phyloP scores from a whole-genome alignment of 169 alveolate genomes.

The Condylostoma magnum region DNA sequence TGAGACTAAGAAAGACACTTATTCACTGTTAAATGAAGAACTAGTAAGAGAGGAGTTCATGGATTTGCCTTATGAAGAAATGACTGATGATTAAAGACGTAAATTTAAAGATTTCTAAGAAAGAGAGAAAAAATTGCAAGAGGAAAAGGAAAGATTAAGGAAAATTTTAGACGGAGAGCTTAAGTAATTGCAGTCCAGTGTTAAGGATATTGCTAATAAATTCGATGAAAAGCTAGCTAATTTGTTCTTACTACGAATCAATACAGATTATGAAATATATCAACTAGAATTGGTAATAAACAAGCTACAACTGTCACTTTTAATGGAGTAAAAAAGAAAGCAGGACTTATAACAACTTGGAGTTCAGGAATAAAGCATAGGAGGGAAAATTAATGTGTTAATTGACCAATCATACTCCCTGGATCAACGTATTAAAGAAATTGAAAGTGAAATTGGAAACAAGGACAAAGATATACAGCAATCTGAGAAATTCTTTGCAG shows the following conservation, averaged over 20 bases:
- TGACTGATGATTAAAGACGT: slow-evolving; percentile 82
- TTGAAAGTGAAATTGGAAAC: not conserved
- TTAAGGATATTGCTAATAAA: slow-evolving; percentile 67
- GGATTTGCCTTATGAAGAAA: slow-evolving; percentile 73
- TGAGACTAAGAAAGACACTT: slow-evolving; percentile 69
- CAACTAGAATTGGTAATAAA: slow-evolving; percentile 56
- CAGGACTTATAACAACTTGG: not conserved
- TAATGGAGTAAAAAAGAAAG: slow-evolving; percentile 5
- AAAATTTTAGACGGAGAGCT: slow-evolving; percentile 81
- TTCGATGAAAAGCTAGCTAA: slow-evolving; percentile 76
- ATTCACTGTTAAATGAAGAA: slow-evolving; percentile 52
- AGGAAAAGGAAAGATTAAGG: slow-evolving; percentile 82
- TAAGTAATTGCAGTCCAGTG: slow-evolving; percentile 75
- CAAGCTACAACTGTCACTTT: not conserved
- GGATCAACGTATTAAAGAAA: not conserved
- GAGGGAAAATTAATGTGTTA: not conserved
- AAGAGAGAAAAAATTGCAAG: slow-evolving; percentile 73
- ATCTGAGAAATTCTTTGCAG: not conserved
- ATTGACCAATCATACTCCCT: not conserved
- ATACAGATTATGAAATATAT: slow-evolving; percentile 72
- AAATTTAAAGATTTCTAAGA: slow-evolving; percentile 77
- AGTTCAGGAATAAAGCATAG: not conserved
- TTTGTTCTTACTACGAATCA: slow-evolving; percentile 76
- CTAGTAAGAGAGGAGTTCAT: slow-evolving; percentile 85
- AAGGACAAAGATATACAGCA: not conserved